Conservation (phyloP, 1,284 basidiomycete species). For the Microbotryum violaceum region DNA sequence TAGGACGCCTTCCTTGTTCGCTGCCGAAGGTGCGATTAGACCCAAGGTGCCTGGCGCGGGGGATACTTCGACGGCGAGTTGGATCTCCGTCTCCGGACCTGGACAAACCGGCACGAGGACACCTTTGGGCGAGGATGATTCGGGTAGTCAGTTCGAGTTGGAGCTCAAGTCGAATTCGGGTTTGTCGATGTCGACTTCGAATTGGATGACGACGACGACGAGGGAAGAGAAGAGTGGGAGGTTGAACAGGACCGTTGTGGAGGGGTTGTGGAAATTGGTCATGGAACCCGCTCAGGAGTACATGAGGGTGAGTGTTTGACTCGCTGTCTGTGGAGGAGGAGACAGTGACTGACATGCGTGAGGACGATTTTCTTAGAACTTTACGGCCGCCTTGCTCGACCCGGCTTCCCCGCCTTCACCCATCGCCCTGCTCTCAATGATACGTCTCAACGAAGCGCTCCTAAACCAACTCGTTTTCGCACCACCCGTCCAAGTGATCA, state of each 20-base stretch:
- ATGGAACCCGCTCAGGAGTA: conserved; percentile 82
- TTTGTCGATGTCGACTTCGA: no score
- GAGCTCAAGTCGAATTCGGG: not conserved
- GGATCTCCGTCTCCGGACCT: no score
- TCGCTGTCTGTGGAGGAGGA: not conserved
- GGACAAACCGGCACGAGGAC: not conserved
- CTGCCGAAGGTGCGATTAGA: conserved; percentile 51
- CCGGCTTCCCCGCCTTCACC: conserved; percentile 55
- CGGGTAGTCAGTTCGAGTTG: not conserved
- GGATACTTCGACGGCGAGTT: not conserved
- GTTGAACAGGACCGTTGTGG: conserved; percentile 39
- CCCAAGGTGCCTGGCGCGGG: conserved; percentile 30
- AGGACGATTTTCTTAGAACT: conserved; percentile 49
- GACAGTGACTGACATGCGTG: not conserved
- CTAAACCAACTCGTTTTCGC: conserved; percentile 40
- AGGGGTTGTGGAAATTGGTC: conserved; percentile 73
- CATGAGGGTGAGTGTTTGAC: conserved; percentile 51
- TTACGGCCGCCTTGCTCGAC: conserved; percentile 57
- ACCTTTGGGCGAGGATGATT: not conserved
- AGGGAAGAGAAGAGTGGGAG: conserved; percentile 47
- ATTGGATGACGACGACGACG: not conserved
- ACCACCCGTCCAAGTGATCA: not conserved
- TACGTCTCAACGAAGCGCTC: conserved; percentile 73
- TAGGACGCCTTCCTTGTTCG: not conserved
- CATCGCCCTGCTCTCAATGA: conserved; percentile 73